phyloP scores from a whole-genome alignment of 305 asterid genomes.

The Solanum hybrid region DNA sequence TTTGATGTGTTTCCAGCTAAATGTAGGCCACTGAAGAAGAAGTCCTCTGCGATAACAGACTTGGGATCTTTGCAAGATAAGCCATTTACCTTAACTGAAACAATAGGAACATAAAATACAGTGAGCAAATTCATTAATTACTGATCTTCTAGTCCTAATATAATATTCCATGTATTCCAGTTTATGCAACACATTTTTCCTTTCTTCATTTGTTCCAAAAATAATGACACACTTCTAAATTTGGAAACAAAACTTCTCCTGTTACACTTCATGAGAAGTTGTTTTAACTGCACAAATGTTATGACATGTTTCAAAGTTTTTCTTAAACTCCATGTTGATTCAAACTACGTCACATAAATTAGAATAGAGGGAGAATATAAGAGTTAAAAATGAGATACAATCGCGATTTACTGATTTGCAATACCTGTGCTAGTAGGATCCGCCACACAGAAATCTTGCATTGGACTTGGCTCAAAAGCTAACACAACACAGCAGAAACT shows the following conservation, averaged over 20 bases:
- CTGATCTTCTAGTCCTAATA: not conserved
- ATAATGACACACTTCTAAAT: not conserved
- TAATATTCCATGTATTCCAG: not conserved
- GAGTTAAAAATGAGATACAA: not conserved
- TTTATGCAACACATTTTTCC: not conserved
- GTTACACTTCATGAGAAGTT: not conserved
- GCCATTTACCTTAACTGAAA: conserved; percentile 19
- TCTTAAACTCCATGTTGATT: not conserved
- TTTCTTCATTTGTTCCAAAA: not conserved
- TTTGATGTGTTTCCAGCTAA: conserved; percentile 8
- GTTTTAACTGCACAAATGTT: not conserved
- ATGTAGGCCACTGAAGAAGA: conserved; percentile 18
- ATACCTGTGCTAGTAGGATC: not conserved
- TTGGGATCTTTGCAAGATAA: conserved; percentile 17
- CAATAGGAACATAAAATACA: not conserved
- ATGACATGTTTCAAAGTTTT: not conserved
- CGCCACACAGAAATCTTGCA: conserved; percentile 16
- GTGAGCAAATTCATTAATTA: not conserved
- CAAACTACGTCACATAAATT: not conserved
- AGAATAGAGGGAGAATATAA: not conserved
- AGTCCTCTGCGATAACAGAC: conserved; percentile 12
- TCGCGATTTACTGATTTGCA: not conserved
- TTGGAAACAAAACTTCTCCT: not conserved
- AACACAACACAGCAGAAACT: not conserved
- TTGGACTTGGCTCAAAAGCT: conserved; percentile 10